Base-by-base conservation (phyloP, 768 basidiomycete species). In the Chalciporus pseudorubinellus region DNA sequence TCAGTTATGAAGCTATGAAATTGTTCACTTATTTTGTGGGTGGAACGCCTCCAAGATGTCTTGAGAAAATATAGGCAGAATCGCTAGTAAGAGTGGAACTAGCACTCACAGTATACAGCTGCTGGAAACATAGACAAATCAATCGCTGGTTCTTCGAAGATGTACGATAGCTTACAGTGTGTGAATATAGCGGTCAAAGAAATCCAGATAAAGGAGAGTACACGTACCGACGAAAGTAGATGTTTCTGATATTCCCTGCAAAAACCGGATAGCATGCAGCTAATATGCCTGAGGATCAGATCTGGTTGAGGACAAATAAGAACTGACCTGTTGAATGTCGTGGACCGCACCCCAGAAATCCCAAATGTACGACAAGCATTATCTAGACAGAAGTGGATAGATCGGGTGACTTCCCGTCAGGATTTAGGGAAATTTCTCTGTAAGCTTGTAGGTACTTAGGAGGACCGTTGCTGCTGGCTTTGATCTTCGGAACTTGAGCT, bases 151-250 rank as follows among this genome's bases (percentile, higher is more conserved):
- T 6, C 11, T 45, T 24, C 26, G 21, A 14, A 29, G 14, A 18
- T 16, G 7, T 10, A 33, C 4, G 1, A 45, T 8, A 22, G 43
- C 74, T 63, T 57, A 86, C 83, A 87, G 65, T 6, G 83, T 84
- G 83, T 84, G 65, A 89, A 89, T 52, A 88, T 81, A 14, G 83
- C 85, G 5, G 83, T n/a, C n/a, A n/a, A n/a, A n/a, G n/a, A n/a
- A n/a, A 83, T 28, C 26, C 9, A 28, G 26, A 28, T 4, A 28
- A 4, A 28, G 6, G 26, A 28, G 26, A 9, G 26, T 9, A 56
- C 85, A 85, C 14, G 84, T 82, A 31, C 87, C 87, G 22, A 84
- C 84, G 64, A 89, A 90, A 2, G 86, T 89, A 8, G 85, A 87
- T 0, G 85, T 79, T 66, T 89, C 87, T 7, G 82, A 79, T 50